A percentile compares a stretch with the other conserved stretches of the same genome.
Conservation (phyloP, 129 eudicot genomes). For the Flaveria linearis region DNA sequence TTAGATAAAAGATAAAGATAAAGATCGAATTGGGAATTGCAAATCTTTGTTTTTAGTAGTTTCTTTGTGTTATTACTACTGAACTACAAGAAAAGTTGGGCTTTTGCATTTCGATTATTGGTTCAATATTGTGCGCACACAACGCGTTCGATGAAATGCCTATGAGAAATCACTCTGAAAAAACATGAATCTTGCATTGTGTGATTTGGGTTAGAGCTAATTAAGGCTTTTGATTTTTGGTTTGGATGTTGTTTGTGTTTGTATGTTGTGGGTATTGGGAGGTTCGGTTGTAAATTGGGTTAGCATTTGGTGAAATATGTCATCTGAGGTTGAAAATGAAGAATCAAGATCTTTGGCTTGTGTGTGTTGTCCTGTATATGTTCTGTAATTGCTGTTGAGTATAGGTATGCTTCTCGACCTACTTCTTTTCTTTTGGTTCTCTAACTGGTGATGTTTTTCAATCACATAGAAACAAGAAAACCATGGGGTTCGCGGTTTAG, state of each 20-base stretch:
- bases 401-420: too few species aligned
- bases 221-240: neutral
- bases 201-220: neutral
- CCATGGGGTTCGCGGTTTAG: too few species aligned
- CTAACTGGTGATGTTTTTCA: too few species aligned
- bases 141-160: constrained; percentile 26
- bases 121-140: neutral
- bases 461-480: too few species aligned
- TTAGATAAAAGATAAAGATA: constrained; percentile 19
- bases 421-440: too few species aligned
- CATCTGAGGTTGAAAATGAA: constrained; percentile 18
- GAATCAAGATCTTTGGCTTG: too few species aligned
- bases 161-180: constrained; percentile 13
- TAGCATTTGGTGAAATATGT: constrained; percentile 28
- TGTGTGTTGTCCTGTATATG: too few species aligned
- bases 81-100: too few species aligned
- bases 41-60: too few species aligned
- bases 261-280: neutral
- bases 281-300: constrained; percentile 5
- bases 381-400: too few species aligned
- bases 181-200: constrained; percentile 12
- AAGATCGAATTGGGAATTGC: constrained; percentile 24
- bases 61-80: too few species aligned
- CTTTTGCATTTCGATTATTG: too few species aligned
- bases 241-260: constrained; percentile 24